A percentile compares a stretch with the other conserved stretches of the same genome.
Evolutionary conservation across 2,329 filamentous ascomycete genomes (phyloP).

Genomic region (Xylariaceae sp.): DNA sequence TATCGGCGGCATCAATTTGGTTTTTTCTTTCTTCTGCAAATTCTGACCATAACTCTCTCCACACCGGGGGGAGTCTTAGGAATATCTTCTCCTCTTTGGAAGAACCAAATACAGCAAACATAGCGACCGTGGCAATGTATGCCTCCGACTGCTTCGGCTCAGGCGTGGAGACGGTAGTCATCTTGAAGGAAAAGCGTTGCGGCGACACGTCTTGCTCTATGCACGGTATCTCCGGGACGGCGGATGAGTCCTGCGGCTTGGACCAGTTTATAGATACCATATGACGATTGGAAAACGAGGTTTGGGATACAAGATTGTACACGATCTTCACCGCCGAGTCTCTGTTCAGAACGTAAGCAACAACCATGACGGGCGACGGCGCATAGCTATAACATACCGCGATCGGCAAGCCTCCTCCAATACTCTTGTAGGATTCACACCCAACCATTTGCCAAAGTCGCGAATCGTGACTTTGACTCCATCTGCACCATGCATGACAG

Average conservation of each 20-base stretch:
- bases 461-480: slow-evolving; percentile 58
- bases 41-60: slow-evolving; percentile 83
- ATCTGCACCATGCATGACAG: slow-evolving; percentile 47
- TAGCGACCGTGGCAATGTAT: slow-evolving; percentile 72
- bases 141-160: slow-evolving; percentile 78
- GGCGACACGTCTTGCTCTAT: slow-evolving; percentile 44
- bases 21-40: slow-evolving; percentile 66
- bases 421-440: slow-evolving; percentile 67
- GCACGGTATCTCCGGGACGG: slow-evolving; percentile 36
- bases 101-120: slow-evolving; percentile 75
- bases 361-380: not conserved
- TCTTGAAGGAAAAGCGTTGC: slow-evolving; percentile 61
- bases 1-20: slow-evolving; percentile 64
- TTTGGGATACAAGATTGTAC: slow-evolving; percentile 66
- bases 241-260: slow-evolving; percentile 56
- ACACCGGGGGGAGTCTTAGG: slow-evolving; percentile 69
- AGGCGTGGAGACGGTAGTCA: slow-evolving; percentile 68
- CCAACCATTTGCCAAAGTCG: slow-evolving; percentile 80
- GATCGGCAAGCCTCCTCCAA: slow-evolving; percentile 85
- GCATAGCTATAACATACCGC: slow-evolving; percentile 43
- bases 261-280: slow-evolving; percentile 72
- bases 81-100: slow-evolving; percentile 82
- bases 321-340: slow-evolving; percentile 63
- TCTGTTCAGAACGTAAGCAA: slow-evolving; percentile 38
- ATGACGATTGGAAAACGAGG: slow-evolving; percentile 70